Conservation (phyloP, 805 yeast genomes). For the Cyberlindnera xishuangbannaensis region DNA sequence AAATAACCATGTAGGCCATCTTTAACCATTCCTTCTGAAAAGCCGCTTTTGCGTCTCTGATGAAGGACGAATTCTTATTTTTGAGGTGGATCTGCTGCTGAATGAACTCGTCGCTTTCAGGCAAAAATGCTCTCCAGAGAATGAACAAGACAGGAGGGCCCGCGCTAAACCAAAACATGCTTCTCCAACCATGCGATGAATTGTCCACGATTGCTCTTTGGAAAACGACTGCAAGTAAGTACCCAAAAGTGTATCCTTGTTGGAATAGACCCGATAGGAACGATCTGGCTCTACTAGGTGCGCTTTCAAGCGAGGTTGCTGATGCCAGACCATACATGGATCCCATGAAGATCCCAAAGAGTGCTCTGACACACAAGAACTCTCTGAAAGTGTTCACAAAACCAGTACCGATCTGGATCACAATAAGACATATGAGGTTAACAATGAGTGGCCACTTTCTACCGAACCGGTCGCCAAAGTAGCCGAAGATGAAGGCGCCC, state of each 20-base stretch:
- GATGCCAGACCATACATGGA: conserved; percentile 40
- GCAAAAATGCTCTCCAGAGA: conserved; percentile 36
- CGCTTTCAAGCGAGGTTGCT: conserved; percentile 38
- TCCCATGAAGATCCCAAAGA: conserved; percentile 56
- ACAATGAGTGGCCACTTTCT: conserved; percentile 52
- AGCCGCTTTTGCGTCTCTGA: conserved; percentile 29
- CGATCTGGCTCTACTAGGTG: conserved; percentile 50
- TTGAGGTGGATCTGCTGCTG: conserved; percentile 34
- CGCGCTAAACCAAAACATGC: conserved; percentile 66
- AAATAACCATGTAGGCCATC: conserved; percentile 47
- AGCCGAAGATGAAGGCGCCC: conserved; percentile 59
- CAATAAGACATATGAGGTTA: conserved; percentile 41
- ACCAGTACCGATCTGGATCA: conserved; percentile 58
- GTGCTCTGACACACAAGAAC: conserved; percentile 56
- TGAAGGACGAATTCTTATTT: conserved; percentile 27
- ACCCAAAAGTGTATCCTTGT: conserved; percentile 75
- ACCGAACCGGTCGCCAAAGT: conserved; percentile 54
- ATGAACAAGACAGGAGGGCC: conserved; percentile 43
- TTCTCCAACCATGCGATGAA: conserved; percentile 51
- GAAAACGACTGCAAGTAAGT: conserved; percentile 57
- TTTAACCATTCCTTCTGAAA: conserved; percentile 51
- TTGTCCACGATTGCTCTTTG: conserved; percentile 56
- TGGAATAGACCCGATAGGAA: conserved; percentile 65
- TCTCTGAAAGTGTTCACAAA: conserved; percentile 51
- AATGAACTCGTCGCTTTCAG: conserved; percentile 49